A percentile compares a stretch with the other conserved stretches of the same genome.
These are phyloP conservation scores for Fusarium vanettenii DNA, from an alignment of 2,329 filamentous ascomycete genomes.

Conservation along the genomic window DNA sequence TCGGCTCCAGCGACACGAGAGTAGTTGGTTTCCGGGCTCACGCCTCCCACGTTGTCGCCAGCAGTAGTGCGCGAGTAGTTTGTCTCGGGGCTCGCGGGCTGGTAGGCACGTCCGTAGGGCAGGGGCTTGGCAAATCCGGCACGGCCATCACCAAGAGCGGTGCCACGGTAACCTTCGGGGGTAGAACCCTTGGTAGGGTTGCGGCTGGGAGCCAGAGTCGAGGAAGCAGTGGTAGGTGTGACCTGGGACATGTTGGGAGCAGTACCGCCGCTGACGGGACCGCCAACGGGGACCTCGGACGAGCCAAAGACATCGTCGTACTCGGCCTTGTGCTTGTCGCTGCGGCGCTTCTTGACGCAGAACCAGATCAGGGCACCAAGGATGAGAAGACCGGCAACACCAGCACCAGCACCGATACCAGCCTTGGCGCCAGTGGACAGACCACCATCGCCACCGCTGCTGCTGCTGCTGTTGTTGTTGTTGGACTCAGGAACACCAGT, in stretches of 20 bases:
- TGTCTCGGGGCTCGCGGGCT: slow-evolving; percentile 41
- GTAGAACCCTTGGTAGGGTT: slow-evolving; percentile 38
- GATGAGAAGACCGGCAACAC: slow-evolving; percentile 50
- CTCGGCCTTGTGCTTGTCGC: slow-evolving; percentile 47
- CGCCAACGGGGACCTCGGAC: slow-evolving; percentile 56
- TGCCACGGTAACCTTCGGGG: slow-evolving; percentile 54
- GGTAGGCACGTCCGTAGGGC: slow-evolving; percentile 48
- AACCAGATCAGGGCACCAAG: slow-evolving; percentile 46
- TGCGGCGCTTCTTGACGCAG: slow-evolving; percentile 47
- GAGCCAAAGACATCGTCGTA: slow-evolving; percentile 55
- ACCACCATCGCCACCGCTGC: slow-evolving; percentile 39
- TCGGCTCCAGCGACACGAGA: slow-evolving; percentile 33
- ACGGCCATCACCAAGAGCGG: slow-evolving; percentile 53
- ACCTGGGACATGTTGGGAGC: slow-evolving; percentile 48
- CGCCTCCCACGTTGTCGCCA: slow-evolving; percentile 26
- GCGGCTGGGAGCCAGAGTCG: slow-evolving; percentile 43
- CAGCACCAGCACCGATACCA: slow-evolving; percentile 56
- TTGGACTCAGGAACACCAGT: slow-evolving; percentile 20
- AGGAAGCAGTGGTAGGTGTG: slow-evolving; percentile 39
- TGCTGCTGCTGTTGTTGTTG: slow-evolving; percentile 21
- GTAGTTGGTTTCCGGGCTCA: slow-evolving; percentile 39
- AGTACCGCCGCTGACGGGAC: slow-evolving; percentile 33
- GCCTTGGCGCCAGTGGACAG: slow-evolving; percentile 57
- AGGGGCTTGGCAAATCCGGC: slow-evolving; percentile 54
- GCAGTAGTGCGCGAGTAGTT: slow-evolving; percentile 32